phyloP scores from a whole-genome alignment of 2,329 filamentous ascomycete genomes.

The Colletotrichum sojae region DNA sequence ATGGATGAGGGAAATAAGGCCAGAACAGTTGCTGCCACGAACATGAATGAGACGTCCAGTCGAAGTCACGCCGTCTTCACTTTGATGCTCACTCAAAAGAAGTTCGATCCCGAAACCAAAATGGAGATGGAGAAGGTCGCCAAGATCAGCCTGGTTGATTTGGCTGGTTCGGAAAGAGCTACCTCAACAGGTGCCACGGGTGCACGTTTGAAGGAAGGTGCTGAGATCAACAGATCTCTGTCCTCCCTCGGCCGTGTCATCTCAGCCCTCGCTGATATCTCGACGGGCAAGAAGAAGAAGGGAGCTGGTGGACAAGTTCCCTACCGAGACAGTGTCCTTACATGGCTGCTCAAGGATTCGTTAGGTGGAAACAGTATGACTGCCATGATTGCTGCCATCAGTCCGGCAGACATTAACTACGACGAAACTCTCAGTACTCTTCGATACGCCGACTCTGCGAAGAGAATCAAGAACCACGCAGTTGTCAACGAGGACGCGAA shows the following conservation, averaged over 20 bases:
- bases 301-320: conserved; percentile 83
- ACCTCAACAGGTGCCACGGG: conserved; percentile 98
- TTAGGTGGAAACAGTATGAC: conserved; percentile 99
- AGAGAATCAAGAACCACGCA: conserved; percentile 99
- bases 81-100: conserved; percentile 93
- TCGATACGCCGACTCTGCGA: conserved; percentile 96
- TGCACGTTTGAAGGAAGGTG: conserved; percentile 94
- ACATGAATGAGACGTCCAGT: conserved; percentile 99
- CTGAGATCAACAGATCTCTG: conserved; percentile 97
- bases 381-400: conserved; percentile 99
- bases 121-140: conserved; percentile 99
- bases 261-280: conserved; percentile 92
- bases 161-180: conserved; percentile 96
- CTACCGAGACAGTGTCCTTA: conserved; percentile 96
- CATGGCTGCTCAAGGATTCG: conserved; percentile 97
- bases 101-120: conserved; percentile 89
- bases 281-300: conserved; percentile 86
- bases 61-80: conserved; percentile 99
- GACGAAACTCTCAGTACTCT: conserved; percentile 97
- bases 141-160: conserved; percentile 97
- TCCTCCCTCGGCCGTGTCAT: conserved; percentile 98
- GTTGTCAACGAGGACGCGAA: conserved; percentile 99
- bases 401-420: conserved; percentile 98
- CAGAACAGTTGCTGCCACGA: conserved; percentile 95
- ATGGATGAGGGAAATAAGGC: conserved; percentile 99